A percentile compares a stretch with the other conserved stretches of the same genome.
These are phyloP conservation scores for Sanguinoderma infundibulare DNA, from an alignment of 1,284 basidiomycete genomes.

Conservation along the genomic window DNA sequence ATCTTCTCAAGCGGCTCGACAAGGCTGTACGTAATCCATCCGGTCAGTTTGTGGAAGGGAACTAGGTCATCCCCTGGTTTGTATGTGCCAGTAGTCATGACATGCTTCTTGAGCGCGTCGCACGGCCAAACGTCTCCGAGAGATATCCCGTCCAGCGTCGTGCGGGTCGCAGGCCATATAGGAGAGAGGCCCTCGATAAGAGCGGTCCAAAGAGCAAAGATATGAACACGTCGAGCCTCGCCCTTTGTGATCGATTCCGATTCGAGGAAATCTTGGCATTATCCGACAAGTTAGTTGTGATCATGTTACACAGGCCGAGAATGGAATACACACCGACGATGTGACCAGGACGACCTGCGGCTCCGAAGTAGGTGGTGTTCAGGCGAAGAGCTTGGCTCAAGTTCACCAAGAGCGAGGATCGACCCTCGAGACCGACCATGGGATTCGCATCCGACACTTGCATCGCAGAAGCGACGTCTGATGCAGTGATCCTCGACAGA, in stretches of 20 bases:
- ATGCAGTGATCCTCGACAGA: constrained; percentile 66
- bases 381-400: constrained; percentile 72
- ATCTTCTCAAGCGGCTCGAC: constrained; percentile 82
- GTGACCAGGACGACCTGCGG: constrained; percentile 78
- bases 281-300: not conserved
- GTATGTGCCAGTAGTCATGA: constrained; percentile 33
- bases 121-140: constrained; percentile 95
- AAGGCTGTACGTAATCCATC: constrained; percentile 91
- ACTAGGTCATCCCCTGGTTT: constrained; percentile 72
- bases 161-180: constrained; percentile 89
- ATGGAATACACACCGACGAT: constrained; percentile 62
- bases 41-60: constrained; percentile 94
- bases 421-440: constrained; percentile 90
- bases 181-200: constrained; percentile 84
- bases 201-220: constrained; percentile 79
- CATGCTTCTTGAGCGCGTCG: constrained; percentile 47
- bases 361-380: constrained; percentile 72
- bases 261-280: constrained; percentile 70
- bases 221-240: constrained; percentile 51
- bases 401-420: constrained; percentile 76
- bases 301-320: not conserved
- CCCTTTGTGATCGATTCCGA: constrained; percentile 49
- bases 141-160: constrained; percentile 63
- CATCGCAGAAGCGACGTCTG: constrained; percentile 72
- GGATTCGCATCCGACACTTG: constrained; percentile 84